Percentiles rank a stretch among this genome's conserved stretches.
These are phyloP conservation scores for Eleusine indica DNA, from an alignment of 176 grass and related monocot species.

Conservation along the genomic window DNA sequence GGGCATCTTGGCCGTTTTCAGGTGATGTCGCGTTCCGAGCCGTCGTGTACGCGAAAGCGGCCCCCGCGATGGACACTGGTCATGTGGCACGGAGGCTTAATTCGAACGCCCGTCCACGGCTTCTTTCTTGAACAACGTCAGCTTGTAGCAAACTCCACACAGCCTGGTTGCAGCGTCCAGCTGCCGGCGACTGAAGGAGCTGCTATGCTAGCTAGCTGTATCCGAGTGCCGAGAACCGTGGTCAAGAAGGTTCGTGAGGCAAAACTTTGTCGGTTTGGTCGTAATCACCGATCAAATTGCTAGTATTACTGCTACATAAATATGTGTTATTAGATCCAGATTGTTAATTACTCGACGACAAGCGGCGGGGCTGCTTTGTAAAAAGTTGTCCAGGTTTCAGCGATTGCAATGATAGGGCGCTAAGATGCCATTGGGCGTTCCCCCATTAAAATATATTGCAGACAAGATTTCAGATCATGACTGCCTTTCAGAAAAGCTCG, in stretches of 20 bases:
- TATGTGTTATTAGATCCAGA: neutral
- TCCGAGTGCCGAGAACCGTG: neutral
- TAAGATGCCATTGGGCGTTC: conserved; percentile 13
- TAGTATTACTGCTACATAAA: neutral
- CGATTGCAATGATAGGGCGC: conserved; percentile 4
- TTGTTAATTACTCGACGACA: neutral
- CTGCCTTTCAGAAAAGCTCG: conserved; percentile 36
- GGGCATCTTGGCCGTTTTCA: conserved; percentile 25
- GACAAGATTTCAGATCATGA: conserved; percentile 39
- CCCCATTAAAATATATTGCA: neutral
- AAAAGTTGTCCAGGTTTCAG: conserved; percentile 28
- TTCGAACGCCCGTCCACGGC: neutral
- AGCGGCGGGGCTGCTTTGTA: neutral
- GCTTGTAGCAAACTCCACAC: neutral
- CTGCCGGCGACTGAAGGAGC: conserved; percentile 1
- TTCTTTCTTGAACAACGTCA: neutral
- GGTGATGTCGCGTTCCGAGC: conserved; percentile 10
- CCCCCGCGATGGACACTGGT: neutral
- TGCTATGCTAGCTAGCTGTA: neutral
- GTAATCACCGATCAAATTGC: neutral
- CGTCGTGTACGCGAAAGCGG: neutral
- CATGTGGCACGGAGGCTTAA: neutral
- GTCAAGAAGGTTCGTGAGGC: neutral
- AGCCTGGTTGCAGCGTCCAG: neutral
- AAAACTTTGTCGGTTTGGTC: neutral